Percentiles rank a stretch among this genome's conserved stretches.
phyloP scores from a whole-genome alignment of 116 monocot genomes.

The Posidonia oceanica region DNA sequence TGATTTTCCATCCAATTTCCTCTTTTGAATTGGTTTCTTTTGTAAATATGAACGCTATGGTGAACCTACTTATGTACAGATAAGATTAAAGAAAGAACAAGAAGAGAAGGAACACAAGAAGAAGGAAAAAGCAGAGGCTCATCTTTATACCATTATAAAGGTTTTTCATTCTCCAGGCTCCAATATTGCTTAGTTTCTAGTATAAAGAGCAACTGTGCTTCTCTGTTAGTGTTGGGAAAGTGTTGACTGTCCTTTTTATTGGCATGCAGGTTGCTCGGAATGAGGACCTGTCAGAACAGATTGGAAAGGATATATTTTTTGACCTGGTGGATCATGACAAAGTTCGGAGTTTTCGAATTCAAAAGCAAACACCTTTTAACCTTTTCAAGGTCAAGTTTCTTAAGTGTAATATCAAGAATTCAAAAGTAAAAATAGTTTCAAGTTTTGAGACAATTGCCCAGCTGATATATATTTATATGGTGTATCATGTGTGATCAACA shows the following conservation, averaged over 20 bases:
- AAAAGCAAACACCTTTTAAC: slow-evolving; percentile 75
- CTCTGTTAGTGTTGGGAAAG: not conserved
- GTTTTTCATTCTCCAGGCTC: slow-evolving; percentile 20
- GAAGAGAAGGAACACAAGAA: slow-evolving; percentile 97
- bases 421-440: too few species aligned
- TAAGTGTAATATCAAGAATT: too few species aligned
- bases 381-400: slow-evolving; percentile 69
- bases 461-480: too few species aligned
- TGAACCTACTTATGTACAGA: slow-evolving; percentile 22
- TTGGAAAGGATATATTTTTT: slow-evolving; percentile 93
- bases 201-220: not conserved
- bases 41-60: not conserved
- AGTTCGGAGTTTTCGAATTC: slow-evolving; percentile 90
- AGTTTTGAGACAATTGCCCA: too few species aligned
- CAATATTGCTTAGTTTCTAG: not conserved
- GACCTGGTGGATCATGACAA: slow-evolving; percentile 98
- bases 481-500: too few species aligned
- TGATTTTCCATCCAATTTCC: not conserved
- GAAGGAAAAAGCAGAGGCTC: slow-evolving; percentile 97
- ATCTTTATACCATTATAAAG: slow-evolving; percentile 95
- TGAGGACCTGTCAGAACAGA: slow-evolving; percentile 80
- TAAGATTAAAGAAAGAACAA: slow-evolving; percentile 94
- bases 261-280: slow-evolving; percentile 68
- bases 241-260: slow-evolving; percentile 4
- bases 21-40: not conserved